phyloP scores from a whole-genome alignment of 805 yeast species.

The Kodamaea fukazawae region DNA sequence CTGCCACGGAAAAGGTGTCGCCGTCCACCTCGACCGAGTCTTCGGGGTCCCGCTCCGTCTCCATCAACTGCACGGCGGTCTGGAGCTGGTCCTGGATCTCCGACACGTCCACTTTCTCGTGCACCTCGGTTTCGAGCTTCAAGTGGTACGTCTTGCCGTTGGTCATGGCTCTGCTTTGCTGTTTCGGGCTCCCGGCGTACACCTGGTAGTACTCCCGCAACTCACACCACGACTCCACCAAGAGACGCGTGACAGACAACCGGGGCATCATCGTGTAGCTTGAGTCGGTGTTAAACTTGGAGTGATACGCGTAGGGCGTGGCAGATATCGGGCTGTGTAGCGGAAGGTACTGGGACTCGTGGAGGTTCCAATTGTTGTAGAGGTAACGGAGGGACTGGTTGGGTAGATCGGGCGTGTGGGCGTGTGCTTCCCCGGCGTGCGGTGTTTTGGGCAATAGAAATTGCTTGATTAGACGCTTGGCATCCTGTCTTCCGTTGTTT shows the following conservation, averaged over 20 bases:
- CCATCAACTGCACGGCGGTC: no score
- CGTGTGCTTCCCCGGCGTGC: not conserved
- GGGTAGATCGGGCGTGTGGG: not conserved
- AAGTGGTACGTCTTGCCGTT: constrained; percentile 50
- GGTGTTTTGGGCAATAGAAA: not conserved
- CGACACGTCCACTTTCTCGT: constrained; percentile 29
- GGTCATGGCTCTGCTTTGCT: constrained; percentile 38
- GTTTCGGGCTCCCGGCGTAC: constrained; percentile 41
- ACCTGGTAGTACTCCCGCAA: constrained; percentile 51
- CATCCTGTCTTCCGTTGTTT: not conserved
- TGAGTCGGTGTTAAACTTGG: constrained; percentile 20
- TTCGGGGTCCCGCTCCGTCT: no score
- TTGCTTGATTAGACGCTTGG: not conserved
- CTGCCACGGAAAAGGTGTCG: not conserved
- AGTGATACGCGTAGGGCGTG: constrained; percentile 26
- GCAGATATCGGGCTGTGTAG: constrained; percentile 2
- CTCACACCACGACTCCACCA: constrained; percentile 70
- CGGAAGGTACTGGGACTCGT: constrained; percentile 3
- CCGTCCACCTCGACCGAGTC: no score
- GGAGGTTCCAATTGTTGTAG: constrained; percentile 6
- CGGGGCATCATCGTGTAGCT: constrained; percentile 32
- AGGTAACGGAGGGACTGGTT: constrained; percentile 3
- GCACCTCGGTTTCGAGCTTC: constrained; percentile 45
- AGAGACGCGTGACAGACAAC: constrained; percentile 57
- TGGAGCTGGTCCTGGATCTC: not conserved